Evolutionary conservation across 345 rosid genomes (phyloP).

Genomic region (Aquilaria malaccensis): DNA sequence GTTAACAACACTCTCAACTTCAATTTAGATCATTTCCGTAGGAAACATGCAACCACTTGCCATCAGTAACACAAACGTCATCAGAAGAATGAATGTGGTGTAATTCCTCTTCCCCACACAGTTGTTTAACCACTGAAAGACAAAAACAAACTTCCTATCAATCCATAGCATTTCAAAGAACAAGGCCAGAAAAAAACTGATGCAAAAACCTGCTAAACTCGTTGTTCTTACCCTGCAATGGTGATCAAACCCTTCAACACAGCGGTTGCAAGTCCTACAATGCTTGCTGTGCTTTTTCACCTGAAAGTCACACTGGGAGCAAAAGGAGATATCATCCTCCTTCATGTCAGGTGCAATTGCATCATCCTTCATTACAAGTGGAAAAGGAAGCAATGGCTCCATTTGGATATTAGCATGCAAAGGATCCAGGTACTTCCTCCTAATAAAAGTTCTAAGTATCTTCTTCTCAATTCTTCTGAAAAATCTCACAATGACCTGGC

Average conservation of each 20-base stretch:
- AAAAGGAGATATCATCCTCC: slow-evolving; percentile 76
- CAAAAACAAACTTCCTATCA: slow-evolving; percentile 10
- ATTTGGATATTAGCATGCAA: slow-evolving; percentile 45
- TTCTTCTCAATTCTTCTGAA: slow-evolving; percentile 81
- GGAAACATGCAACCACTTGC: slow-evolving; percentile 29
- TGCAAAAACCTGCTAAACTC: neutral
- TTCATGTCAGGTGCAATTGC: slow-evolving; percentile 60
- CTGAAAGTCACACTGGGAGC: slow-evolving; percentile 79
- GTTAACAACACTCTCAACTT: neutral
- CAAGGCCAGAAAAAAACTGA: neutral
- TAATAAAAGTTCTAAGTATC: slow-evolving; percentile 65
- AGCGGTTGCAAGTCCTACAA: slow-evolving; percentile 86
- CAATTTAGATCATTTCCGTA: neutral
- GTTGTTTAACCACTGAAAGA: slow-evolving; percentile 89
- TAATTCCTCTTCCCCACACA: slow-evolving; percentile 92
- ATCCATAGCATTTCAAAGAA: neutral
- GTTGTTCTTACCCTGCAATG: slow-evolving; percentile 74
- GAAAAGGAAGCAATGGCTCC: slow-evolving; percentile 90
- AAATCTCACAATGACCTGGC: slow-evolving; percentile 68
- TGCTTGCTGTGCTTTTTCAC: slow-evolving; percentile 96
- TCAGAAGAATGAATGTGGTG: slow-evolving; percentile 77
- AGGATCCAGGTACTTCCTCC: slow-evolving; percentile 83
- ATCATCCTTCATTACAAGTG: slow-evolving; percentile 71
- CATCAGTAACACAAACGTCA: slow-evolving; percentile 80
- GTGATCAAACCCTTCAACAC: slow-evolving; percentile 98